Percentiles rank a stretch among this genome's conserved stretches.
Evolutionary conservation across 2,329 filamentous ascomycete species (phyloP).

Genomic region (Phaeoacremonium minimum): DNA sequence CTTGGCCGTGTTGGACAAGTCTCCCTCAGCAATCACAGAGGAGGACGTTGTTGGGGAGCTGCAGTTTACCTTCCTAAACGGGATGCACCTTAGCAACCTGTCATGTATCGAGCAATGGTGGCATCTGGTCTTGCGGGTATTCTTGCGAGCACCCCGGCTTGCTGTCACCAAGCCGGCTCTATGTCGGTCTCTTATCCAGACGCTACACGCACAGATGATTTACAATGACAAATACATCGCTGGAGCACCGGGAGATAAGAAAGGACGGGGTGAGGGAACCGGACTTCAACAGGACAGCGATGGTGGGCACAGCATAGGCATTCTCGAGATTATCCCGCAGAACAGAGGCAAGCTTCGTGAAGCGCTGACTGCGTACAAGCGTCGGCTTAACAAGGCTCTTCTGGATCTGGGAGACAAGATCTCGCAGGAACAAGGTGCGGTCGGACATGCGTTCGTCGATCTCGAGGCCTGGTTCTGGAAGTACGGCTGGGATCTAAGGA

Average conservation of each 20-base stretch:
- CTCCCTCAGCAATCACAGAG: constrained; percentile 17
- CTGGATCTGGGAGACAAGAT: constrained; percentile 24
- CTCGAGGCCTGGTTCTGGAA: constrained; percentile 43
- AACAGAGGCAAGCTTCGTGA: constrained; percentile 31
- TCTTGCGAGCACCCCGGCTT: constrained; percentile 47
- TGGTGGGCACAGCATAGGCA: constrained; percentile 7
- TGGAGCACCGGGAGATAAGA: constrained; percentile 34
- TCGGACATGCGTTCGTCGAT: constrained; percentile 42
- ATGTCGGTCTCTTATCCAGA: constrained; percentile 39
- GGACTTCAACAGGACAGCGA: constrained; percentile 1
- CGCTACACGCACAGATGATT: constrained; percentile 49
- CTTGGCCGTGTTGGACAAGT: constrained; percentile 28
- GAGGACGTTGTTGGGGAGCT: constrained; percentile 53
- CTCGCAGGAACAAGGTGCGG: constrained; percentile 34
- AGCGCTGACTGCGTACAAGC: constrained; percentile 50
- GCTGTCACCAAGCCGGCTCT: constrained; percentile 36
- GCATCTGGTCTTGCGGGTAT: constrained; percentile 45
- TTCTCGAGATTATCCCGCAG: constrained; percentile 27
- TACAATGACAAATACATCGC: constrained; percentile 47
- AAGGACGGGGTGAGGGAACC: constrained; percentile 20
- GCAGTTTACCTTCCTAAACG: constrained; percentile 55
- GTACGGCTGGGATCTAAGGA: constrained; percentile 51
- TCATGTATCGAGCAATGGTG: constrained; percentile 61
- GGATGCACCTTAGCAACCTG: constrained; percentile 53
- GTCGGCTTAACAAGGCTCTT: constrained; percentile 44